phyloP scores from a whole-genome alignment of 805 yeast species.

The Kazachstania martiniae region DNA sequence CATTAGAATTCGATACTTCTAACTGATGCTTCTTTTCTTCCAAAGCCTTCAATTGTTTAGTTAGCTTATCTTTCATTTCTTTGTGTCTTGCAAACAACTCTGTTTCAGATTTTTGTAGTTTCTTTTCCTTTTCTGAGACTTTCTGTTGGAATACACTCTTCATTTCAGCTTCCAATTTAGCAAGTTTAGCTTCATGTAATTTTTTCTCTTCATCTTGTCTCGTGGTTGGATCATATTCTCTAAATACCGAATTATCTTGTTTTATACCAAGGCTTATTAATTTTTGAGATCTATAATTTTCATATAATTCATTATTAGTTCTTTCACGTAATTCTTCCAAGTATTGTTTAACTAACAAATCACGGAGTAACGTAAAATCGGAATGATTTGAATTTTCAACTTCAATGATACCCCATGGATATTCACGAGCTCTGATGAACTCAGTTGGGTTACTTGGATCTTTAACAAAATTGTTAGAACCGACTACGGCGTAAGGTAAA shows the following conservation, averaged over 20 bases:
- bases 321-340: constrained; percentile 89
- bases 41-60: constrained; percentile 76
- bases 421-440: constrained; percentile 77
- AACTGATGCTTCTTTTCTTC: constrained; percentile 84
- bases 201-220: constrained; percentile 91
- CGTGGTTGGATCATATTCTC: constrained; percentile 84
- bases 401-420: constrained; percentile 97
- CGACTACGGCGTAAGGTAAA: constrained; percentile 91
- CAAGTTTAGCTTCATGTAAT: constrained; percentile 85
- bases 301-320: constrained; percentile 69
- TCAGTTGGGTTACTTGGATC: constrained; percentile 74
- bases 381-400: constrained; percentile 90
- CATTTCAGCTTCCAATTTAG: constrained; percentile 94
- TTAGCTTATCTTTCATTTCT: constrained; percentile 91
- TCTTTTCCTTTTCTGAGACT: constrained; percentile 93
- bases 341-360: constrained; percentile 77
- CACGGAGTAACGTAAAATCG: constrained; percentile 83
- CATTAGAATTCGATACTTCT: constrained; percentile 35
- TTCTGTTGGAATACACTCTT: constrained; percentile 92
- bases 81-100: constrained; percentile 91
- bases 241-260: constrained; percentile 89
- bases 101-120: constrained; percentile 91
- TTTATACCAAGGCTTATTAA: constrained; percentile 72
- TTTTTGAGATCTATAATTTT: constrained; percentile 79
- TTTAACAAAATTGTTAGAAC: constrained; percentile 67